Base-by-base conservation (phyloP, 345 rosid genomes). In the Aquilaria malaccensis region DNA sequence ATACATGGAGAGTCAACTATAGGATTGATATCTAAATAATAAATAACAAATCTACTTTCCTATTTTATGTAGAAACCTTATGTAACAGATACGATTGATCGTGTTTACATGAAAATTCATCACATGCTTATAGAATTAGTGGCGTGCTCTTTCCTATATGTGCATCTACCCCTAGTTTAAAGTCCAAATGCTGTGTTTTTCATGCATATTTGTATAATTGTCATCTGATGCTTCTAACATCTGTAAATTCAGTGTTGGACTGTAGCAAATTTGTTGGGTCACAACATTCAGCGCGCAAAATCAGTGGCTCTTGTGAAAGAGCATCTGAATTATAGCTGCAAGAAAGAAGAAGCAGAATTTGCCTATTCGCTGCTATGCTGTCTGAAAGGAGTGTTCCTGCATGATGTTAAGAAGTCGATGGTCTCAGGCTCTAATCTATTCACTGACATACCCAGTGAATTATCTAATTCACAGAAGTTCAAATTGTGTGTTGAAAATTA, bases 201-300 rank as follows among this genome's bases (percentile, higher is more conserved):
- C 10, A 41, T 47, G 45, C 45, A 11, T 48, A 11, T 54, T 51
- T 31, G 14, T 50, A 59, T 22, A 54, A 29, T 50, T 14, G 50
- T 29, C 50, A 13, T 56, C 37, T 32, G 2, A 32, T 33, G 33
- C 22, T 43, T 37, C 33, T 48, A 56, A 10, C 37, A 56, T 63
- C 30, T 66, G 43, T 51, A 54, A 51, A 70, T 76, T 64, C 80
- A 94, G 99, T 85, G 86, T 72, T 88, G 99, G 97, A 86, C 72
- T 67, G 86, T 89, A 67, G 89, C 88, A 61, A 79, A 85, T 70
- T 63, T 86, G 79, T 66, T 72, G 73, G 82, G 81, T 82, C 70
- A 80, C 66, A 83, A 83, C 72, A 70, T 85, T 65, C 65, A 72
- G 70, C 85, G 66, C 71, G 79, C 70, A 68, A 85, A 79, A 72